Evolutionary conservation across 768 basidiomycete genomes (phyloP).

Genomic region (Tylopilus felleus): DNA sequence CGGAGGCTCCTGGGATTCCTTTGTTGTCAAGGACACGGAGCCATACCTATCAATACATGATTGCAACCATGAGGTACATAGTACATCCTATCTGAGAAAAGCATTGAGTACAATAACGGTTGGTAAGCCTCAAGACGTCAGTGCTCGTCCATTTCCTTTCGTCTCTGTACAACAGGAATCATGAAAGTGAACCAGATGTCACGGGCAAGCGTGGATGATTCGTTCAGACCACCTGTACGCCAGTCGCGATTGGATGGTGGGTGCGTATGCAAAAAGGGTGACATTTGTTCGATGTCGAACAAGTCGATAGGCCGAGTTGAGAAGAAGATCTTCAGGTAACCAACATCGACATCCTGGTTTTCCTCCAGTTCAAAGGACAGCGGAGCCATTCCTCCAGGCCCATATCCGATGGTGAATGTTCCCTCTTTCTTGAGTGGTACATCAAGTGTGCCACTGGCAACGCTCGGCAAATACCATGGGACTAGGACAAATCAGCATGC

Average conservation of each 20-base stretch:
- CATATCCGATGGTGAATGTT: conserved; percentile 38
- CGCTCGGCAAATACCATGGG: conserved; percentile 4
- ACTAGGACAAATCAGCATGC: conserved; percentile 1
- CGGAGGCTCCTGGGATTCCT: too few relatives aligned
- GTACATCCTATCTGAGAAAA: background rate
- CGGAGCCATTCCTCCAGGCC: conserved; percentile 33
- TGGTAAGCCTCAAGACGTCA: background rate
- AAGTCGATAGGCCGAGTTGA: conserved; percentile 36
- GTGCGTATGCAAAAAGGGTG: conserved; percentile 25
- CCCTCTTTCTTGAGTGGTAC: conserved; percentile 1
- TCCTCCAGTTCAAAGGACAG: conserved; percentile 32
- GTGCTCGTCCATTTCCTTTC: background rate
- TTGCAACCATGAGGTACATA: background rate
- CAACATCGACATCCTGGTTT: conserved; percentile 35
- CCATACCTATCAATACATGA: background rate
- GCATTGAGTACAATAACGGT: background rate
- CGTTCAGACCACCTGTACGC: background rate
- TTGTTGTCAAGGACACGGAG: too few relatives aligned
- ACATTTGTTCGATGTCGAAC: conserved; percentile 31
- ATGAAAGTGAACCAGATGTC: background rate
- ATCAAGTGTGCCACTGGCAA: background rate
- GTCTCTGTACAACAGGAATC: conserved; percentile 1
- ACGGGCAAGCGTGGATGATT: too few relatives aligned
- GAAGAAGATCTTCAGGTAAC: conserved; percentile 44
- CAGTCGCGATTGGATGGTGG: background rate